Conservation (phyloP, 2,329 filamentous ascomycete genomes). For the Diplodia seriata region DNA sequence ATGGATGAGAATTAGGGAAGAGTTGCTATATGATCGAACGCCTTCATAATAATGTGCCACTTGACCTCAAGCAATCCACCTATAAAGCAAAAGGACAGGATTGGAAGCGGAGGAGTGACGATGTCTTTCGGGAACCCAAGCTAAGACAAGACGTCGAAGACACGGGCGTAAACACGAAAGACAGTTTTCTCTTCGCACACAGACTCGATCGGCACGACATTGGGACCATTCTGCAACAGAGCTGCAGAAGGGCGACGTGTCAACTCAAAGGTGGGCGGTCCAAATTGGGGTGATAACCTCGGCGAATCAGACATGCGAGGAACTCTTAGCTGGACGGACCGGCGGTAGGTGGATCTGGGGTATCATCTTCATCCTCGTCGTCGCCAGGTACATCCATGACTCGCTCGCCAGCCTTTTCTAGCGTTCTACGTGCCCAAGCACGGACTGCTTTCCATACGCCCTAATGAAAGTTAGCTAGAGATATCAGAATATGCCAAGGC, state of each 20-base stretch:
- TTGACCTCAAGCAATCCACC: conserved; percentile 29
- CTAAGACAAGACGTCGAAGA: conserved; percentile 31
- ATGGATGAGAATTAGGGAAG: neutral
- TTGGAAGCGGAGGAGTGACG: conserved; percentile 33
- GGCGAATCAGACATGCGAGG: no score
- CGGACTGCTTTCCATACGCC: conserved; percentile 80
- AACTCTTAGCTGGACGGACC: neutral
- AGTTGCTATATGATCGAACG: neutral
- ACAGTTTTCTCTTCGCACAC: conserved; percentile 28
- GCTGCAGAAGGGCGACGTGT: conserved; percentile 26
- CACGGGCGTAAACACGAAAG: conserved; percentile 16
- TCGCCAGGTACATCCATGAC: conserved; percentile 81
- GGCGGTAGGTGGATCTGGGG: neutral
- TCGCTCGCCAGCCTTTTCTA: conserved; percentile 78
- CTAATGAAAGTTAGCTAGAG: conserved; percentile 28
- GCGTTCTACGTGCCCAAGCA: conserved; percentile 71
- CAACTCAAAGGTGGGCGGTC: conserved; percentile 32
- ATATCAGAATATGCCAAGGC: neutral
- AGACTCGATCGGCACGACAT: conserved; percentile 33
- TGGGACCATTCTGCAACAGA: conserved; percentile 11
- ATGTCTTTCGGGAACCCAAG: conserved; percentile 18
- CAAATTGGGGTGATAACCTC: neutral
- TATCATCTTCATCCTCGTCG: conserved; percentile 60
- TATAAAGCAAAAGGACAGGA: conserved; percentile 15
- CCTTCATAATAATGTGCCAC: conserved; percentile 23